phyloP scores from a whole-genome alignment of 2,329 filamentous ascomycete species.

The Clarireedia hainanense region DNA sequence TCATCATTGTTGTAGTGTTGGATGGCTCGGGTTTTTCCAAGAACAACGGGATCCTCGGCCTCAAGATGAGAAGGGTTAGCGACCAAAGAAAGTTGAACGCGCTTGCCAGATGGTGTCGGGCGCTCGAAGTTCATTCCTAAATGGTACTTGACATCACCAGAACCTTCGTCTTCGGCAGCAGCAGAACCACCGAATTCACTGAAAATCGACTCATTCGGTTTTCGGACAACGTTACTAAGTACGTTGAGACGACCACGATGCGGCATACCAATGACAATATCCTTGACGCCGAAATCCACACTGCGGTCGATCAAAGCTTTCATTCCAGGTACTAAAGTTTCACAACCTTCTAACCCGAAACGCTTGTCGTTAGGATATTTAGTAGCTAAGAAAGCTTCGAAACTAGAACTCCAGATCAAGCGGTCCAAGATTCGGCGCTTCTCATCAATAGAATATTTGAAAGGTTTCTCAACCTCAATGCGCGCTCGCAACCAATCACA shows the following conservation, averaged over 20 bases:
- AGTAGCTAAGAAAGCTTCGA: slow-evolving; percentile 88
- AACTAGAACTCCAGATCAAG: slow-evolving; percentile 97
- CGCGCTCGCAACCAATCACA: slow-evolving; percentile 98
- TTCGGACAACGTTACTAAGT: slow-evolving; percentile 95
- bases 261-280: slow-evolving; percentile 99
- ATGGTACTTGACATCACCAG: slow-evolving; percentile 98
- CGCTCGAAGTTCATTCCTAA: slow-evolving; percentile 99
- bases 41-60: slow-evolving; percentile 93
- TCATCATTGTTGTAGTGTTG: slow-evolving; percentile 99
- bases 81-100: slow-evolving; percentile 96
- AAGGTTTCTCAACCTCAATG: slow-evolving; percentile 86
- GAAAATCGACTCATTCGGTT: slow-evolving; percentile 99
- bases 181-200: slow-evolving; percentile 89
- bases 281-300: slow-evolving; percentile 97
- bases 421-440: slow-evolving; percentile 96
- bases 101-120: slow-evolving; percentile 95
- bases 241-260: slow-evolving; percentile 98
- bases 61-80: slow-evolving; percentile 98
- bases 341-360: slow-evolving; percentile 95
- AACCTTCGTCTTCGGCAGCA: slow-evolving; percentile 88
- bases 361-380: slow-evolving; percentile 99
- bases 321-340: slow-evolving; percentile 96
- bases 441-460: slow-evolving; percentile 97
- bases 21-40: slow-evolving; percentile 95
- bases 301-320: slow-evolving; percentile 97